Evolutionary conservation across 768 basidiomycete species (phyloP).

Genomic region (Mycena haematopus): DNA sequence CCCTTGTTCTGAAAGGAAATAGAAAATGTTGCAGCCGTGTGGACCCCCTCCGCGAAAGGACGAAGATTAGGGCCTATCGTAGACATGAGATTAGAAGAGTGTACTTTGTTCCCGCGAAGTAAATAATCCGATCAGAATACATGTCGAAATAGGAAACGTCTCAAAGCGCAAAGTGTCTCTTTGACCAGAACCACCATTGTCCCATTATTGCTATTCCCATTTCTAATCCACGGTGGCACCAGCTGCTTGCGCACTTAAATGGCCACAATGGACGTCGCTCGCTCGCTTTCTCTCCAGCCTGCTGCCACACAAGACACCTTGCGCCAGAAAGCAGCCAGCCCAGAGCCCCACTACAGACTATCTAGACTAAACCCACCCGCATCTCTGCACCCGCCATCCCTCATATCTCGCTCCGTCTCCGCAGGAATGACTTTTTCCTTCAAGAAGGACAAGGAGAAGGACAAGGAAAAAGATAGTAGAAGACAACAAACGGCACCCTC

Average conservation of each 20-base stretch:
- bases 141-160: neutral
- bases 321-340: slow-evolving; percentile 11
- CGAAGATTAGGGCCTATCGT: slow-evolving; percentile 56
- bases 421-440: slow-evolving; percentile 44
- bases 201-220: neutral
- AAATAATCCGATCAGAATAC: neutral
- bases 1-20: neutral
- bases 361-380: slow-evolving; percentile 34
- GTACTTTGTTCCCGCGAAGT: neutral
- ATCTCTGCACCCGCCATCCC: slow-evolving; percentile 40
- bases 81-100: neutral
- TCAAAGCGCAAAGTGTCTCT: slow-evolving; percentile 1
- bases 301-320: slow-evolving; percentile 3
- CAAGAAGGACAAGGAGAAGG: slow-evolving; percentile 30
- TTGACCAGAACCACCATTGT: slow-evolving; percentile 14
- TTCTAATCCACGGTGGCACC: slow-evolving; percentile 4
- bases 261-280: slow-evolving; percentile 26
- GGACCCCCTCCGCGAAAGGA: slow-evolving; percentile 92
- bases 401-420: slow-evolving; percentile 33
- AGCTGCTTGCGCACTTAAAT: slow-evolving; percentile 6
- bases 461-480: slow-evolving; percentile 3
- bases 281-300: slow-evolving; percentile 17
- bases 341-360: slow-evolving; percentile 33
- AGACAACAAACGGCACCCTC: slow-evolving; percentile 8
- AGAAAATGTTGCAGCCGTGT: slow-evolving; percentile 96